A percentile compares a stretch with the other conserved stretches of the same genome.
Conservation (phyloP, 139 green algal species). For the Eudorina sp. region DNA sequence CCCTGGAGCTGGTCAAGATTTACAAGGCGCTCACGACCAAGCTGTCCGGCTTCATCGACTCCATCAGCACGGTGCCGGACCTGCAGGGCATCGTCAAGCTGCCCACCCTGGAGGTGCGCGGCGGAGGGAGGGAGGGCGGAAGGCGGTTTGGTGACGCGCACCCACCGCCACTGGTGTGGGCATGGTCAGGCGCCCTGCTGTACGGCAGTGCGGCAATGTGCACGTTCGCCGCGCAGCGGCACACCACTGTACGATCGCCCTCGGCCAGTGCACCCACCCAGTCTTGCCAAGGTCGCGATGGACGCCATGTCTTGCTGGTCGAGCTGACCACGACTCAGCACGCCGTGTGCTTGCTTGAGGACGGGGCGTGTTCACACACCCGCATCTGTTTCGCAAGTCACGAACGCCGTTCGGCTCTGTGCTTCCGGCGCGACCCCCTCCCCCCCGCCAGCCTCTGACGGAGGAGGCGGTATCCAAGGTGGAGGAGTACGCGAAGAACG, state of each 20-base stretch:
- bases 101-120: constrained; percentile 62
- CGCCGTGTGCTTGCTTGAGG: too few species aligned
- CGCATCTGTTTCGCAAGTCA: too few species aligned
- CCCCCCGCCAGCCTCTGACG: not conserved
- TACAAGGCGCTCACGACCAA: constrained; percentile 60
- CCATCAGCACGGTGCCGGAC: constrained; percentile 65
- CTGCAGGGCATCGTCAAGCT: constrained; percentile 71
- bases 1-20: not conserved
- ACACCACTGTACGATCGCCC: not conserved
- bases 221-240: not conserved
- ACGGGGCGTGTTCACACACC: too few species aligned
- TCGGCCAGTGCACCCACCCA: not conserved
- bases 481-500: not conserved
- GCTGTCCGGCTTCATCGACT: constrained; percentile 68
- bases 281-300: not conserved
- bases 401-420: not conserved
- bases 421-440: not conserved
- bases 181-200: too few species aligned
- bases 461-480: not conserved
- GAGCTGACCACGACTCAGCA: too few species aligned
- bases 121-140: not conserved
- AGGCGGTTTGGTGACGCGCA: not conserved
- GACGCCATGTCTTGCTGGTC: not conserved
- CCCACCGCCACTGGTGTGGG: too few species aligned
- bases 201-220: too few species aligned